Conservation (phyloP, 257 asterid genomes). For the Euphrasia confusa region DNA sequence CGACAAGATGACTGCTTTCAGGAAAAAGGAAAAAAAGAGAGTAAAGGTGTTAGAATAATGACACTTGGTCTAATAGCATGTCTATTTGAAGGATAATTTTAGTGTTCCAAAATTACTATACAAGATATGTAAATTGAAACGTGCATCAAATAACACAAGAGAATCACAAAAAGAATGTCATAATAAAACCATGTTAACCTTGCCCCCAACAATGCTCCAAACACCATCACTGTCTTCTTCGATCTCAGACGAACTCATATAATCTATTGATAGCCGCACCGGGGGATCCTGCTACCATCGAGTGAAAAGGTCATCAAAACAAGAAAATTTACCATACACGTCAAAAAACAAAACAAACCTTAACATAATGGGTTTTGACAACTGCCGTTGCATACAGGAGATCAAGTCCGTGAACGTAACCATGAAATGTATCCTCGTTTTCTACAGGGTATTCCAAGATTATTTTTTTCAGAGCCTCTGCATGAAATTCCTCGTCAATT, state of each 20-base stretch:
- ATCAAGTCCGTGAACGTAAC: conserved; percentile 50
- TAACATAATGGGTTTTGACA: conserved; percentile 39
- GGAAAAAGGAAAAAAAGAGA: background rate
- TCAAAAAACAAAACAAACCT: conserved; percentile 35
- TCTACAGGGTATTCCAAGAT: conserved; percentile 45
- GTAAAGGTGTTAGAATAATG: conserved; percentile 20
- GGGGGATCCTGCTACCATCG: conserved; percentile 61
- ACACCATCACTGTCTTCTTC: conserved; percentile 82
- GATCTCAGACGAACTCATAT: conserved; percentile 59
- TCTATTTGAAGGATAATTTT: background rate
- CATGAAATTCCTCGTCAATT: conserved; percentile 28
- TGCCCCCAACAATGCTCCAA: conserved; percentile 93
- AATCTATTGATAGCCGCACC: conserved; percentile 50
- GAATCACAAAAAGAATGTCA: background rate
- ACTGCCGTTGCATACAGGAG: conserved; percentile 33
- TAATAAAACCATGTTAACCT: conserved; percentile 39
- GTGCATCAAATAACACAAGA: too few species aligned
- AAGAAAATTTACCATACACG: background rate
- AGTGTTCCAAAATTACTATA: conserved; percentile 3
- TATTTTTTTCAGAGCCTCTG: conserved; percentile 33
- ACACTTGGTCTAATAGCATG: background rate
- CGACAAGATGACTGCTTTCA: conserved; percentile 79
- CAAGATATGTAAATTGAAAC: conserved; percentile 6
- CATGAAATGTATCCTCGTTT: conserved; percentile 37
- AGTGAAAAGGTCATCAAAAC: conserved; percentile 20